A percentile compares a stretch with the other conserved stretches of the same genome.
These are phyloP conservation scores for Marsdenia floribunda DNA, from an alignment of 257 asterid genomes.

Conservation along the genomic window DNA sequence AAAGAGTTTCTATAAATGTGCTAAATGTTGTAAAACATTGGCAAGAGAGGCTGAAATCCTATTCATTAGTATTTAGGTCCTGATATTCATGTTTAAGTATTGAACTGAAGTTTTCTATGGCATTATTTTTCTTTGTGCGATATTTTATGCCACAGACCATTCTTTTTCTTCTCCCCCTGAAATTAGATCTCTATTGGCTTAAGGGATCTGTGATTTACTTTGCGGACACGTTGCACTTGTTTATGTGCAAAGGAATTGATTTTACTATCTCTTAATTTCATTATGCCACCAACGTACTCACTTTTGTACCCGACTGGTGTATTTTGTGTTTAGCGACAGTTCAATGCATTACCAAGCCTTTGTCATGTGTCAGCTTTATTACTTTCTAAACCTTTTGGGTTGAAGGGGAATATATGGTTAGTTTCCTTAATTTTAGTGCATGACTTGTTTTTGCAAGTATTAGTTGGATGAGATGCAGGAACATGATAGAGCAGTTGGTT, in stretches of 20 bases:
- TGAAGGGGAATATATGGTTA: neutral
- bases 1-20: neutral
- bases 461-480: neutral
- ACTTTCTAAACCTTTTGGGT: neutral
- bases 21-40: neutral
- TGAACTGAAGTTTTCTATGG: neutral
- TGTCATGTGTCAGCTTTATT: neutral
- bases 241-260: neutral
- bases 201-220: neutral
- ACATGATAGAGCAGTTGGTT: neutral
- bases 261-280: neutral
- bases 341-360: neutral
- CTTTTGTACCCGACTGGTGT: neutral
- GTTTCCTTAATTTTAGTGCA: neutral
- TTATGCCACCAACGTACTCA: neutral
- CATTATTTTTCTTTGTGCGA: neutral
- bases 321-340: neutral
- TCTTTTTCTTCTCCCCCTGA: neutral
- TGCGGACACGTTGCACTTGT: neutral
- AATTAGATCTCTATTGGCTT: neutral
- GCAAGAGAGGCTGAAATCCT: neutral
- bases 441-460: neutral
- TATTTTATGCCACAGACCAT: neutral
- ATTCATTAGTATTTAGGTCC: neutral
- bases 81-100: neutral